Percentiles rank a stretch among this genome's conserved stretches.
Evolutionary conservation across 768 basidiomycete species (phyloP).

Genomic region (Hygrophorus pudorinus): DNA sequence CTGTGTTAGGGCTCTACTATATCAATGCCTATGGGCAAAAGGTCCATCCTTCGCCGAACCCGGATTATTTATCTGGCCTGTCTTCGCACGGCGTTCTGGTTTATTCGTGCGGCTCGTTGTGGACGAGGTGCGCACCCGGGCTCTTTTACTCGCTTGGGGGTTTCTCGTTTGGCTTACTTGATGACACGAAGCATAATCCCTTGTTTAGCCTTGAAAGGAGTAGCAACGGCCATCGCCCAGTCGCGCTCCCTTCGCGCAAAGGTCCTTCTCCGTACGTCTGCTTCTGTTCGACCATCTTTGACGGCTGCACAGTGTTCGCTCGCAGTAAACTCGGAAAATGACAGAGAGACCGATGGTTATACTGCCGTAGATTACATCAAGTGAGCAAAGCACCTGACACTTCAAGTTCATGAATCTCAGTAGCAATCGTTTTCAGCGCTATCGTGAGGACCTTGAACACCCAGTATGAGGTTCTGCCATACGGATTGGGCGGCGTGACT

Average conservation of each 20-base stretch:
- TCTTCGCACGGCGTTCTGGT: slow-evolving; percentile 57
- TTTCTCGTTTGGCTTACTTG: neutral
- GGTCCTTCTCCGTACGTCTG: slow-evolving; percentile 65
- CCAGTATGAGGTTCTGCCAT: slow-evolving; percentile 39
- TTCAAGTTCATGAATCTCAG: slow-evolving; percentile 3
- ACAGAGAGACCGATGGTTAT: slow-evolving; percentile 84
- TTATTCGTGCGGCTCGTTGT: slow-evolving; percentile 90
- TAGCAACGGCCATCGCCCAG: slow-evolving; percentile 66
- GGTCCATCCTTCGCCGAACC: slow-evolving; percentile 83
- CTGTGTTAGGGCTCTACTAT: slow-evolving; percentile 63
- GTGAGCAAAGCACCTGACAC: slow-evolving; percentile 26
- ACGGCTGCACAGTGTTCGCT: neutral
- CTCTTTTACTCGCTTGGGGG: neutral
- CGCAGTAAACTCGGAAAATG: slow-evolving; percentile 79
- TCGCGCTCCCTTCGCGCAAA: slow-evolving; percentile 68
- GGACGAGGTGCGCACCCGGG: slow-evolving; percentile 61
- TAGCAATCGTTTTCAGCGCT: slow-evolving; percentile 31
- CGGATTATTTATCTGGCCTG: slow-evolving; percentile 62
- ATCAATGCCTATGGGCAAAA: slow-evolving; percentile 89
- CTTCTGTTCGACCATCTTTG: neutral
- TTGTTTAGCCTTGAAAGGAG: slow-evolving; percentile 76
- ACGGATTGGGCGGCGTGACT: slow-evolving; percentile 48
- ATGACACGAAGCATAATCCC: slow-evolving; percentile 63
- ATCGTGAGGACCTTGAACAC: slow-evolving; percentile 63
- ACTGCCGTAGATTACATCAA: slow-evolving; percentile 75